These are phyloP conservation scores for Starmerella khaoyaiensis DNA, from an alignment of 805 yeast genomes.

Conservation along the genomic window DNA sequence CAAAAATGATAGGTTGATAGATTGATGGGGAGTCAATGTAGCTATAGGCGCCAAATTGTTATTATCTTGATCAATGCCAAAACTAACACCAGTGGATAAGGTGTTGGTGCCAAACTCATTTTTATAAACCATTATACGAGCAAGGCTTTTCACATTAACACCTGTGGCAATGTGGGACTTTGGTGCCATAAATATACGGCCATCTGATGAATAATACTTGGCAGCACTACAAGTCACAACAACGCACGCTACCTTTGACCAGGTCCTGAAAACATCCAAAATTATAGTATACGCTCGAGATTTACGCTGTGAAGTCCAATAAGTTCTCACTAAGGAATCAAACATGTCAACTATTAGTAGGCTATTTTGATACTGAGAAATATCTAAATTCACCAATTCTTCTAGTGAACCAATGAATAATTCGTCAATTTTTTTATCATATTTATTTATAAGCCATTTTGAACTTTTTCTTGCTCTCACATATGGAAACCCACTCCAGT, in stretches of 20 bases:
- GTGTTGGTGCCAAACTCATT: background rate
- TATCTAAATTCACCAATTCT: conserved; percentile 19
- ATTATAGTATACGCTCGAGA: conserved; percentile 3
- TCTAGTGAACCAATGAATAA: conserved; percentile 7
- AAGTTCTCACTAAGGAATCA: conserved; percentile 8
- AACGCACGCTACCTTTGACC: conserved; percentile 4
- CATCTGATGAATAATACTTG: conserved; percentile 1
- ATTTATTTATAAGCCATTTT: conserved; percentile 11
- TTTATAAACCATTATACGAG: conserved; percentile 3
- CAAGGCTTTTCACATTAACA: background rate
- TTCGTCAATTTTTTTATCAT: conserved; percentile 5
- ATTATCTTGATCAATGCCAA: conserved; percentile 1
- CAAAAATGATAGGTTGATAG: no score
- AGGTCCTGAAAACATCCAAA: background rate
- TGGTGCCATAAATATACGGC: conserved; percentile 4
- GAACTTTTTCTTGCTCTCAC: conserved; percentile 12
- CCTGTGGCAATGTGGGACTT: background rate
- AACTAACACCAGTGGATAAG: conserved; percentile 11
- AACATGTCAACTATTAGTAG: conserved; percentile 20
- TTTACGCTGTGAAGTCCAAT: conserved; percentile 1
- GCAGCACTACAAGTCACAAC: conserved; percentile 9
- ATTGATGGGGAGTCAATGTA: no score
- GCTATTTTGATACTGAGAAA: conserved; percentile 23
- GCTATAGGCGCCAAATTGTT: no score
- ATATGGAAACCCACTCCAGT: conserved; percentile 18